Conservation (phyloP, 768 basidiomycete species). For the Boletus rubescentipes region DNA sequence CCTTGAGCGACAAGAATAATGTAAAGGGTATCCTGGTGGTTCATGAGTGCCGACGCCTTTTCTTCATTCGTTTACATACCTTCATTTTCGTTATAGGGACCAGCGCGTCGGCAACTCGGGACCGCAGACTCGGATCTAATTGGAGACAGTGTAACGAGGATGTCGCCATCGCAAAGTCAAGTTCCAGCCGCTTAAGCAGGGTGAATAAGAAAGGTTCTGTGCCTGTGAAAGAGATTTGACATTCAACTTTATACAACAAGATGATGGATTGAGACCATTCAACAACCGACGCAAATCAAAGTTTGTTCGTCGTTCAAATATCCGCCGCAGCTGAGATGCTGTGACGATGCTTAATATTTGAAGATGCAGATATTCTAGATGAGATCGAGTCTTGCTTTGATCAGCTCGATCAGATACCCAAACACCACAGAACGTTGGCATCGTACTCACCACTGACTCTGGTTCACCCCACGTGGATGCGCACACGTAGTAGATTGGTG, state of each 20-base stretch:
- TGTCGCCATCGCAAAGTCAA: conserved; percentile 78
- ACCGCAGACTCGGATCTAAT: conserved; percentile 66
- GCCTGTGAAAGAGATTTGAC: conserved; percentile 44
- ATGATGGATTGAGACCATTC: conserved; percentile 44
- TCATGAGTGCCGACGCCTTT: background rate
- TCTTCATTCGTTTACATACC: conserved; percentile 37
- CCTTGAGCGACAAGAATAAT: conserved; percentile 80
- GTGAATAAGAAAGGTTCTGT: conserved; percentile 80
- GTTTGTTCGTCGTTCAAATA: conserved; percentile 88
- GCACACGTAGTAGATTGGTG: conserved; percentile 91
- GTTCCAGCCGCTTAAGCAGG: conserved; percentile 66
- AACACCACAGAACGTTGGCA: background rate
- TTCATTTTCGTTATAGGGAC: conserved; percentile 80
- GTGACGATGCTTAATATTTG: conserved; percentile 92
- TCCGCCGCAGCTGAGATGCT: conserved; percentile 74
- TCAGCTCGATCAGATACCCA: conserved; percentile 33
- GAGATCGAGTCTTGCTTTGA: conserved; percentile 84
- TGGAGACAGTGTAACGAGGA: conserved; percentile 81
- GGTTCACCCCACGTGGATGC: conserved; percentile 94
- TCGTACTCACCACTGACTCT: conserved; percentile 80
- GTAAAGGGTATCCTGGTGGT: conserved; percentile 80
- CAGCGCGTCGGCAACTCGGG: conserved; percentile 76
- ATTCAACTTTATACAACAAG: background rate
- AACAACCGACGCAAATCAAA: conserved; percentile 83
- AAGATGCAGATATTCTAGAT: conserved; percentile 93